Evolutionary conservation across 768 basidiomycete genomes (phyloP).

Genomic region (Tricholoma flavovirens): DNA sequence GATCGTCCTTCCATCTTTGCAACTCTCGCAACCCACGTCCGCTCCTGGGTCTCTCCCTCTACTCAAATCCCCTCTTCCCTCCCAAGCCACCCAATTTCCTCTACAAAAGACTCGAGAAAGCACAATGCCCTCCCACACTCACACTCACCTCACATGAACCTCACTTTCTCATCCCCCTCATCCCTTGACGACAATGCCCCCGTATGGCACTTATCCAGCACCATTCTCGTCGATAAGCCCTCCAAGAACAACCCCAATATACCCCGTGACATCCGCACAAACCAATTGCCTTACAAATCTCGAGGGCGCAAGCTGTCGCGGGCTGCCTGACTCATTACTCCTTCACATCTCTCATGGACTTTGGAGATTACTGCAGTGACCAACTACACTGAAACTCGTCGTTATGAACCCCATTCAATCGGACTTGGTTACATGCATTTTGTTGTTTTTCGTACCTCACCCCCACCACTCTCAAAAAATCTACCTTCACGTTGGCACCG

Average conservation of each 20-base stretch:
- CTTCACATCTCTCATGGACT: conserved; percentile 7
- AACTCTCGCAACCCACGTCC: conserved; percentile 36
- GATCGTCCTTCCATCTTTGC: conserved; percentile 28
- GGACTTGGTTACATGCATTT: conserved; percentile 11
- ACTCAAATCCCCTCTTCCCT: conserved; percentile 21
- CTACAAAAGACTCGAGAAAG: conserved; percentile 10
- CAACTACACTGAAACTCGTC: conserved; percentile 10
- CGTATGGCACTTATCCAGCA: conserved; percentile 17
- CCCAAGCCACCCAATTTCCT: conserved; percentile 9
- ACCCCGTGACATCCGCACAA: background rate
- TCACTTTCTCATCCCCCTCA: conserved; percentile 12
- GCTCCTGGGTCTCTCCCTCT: conserved; percentile 38
- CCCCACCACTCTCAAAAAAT: too few species aligned
- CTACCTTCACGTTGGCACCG: background rate
- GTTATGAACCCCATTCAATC: conserved; percentile 7
- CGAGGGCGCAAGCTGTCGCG: conserved; percentile 41
- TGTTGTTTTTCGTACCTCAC: background rate
- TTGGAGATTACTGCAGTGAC: conserved; percentile 4
- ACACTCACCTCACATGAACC: conserved; percentile 9
- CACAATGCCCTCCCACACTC: conserved; percentile 15
- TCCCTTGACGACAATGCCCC: conserved; percentile 17
- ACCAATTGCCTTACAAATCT: conserved; percentile 30
- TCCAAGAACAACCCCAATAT: background rate
- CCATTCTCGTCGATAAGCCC: conserved; percentile 12
- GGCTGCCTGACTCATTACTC: background rate